Evolutionary conservation across 2,329 filamentous ascomycete genomes (phyloP), one percentile per base, ranked within the genome.

Genomic region (Verticillium nonalfalfae): DNA sequence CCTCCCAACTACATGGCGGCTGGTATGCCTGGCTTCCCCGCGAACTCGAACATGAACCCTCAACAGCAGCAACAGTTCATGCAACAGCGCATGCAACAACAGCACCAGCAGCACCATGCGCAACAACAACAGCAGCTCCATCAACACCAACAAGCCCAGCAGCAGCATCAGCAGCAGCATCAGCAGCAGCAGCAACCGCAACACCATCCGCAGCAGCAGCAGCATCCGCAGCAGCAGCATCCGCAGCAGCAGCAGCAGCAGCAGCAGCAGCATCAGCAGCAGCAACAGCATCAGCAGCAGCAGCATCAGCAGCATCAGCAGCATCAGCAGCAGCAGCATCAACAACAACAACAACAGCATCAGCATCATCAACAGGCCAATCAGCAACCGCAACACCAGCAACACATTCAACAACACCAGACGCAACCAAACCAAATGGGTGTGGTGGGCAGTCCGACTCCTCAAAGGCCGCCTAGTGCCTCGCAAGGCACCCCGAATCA

Each of bases 11-110:
- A 85, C 68, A 86, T 86, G 78, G 72, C 74, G 39, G 73, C 73
- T 63, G 74, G 78, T 63, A 84, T 85, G 78, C 75, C 79, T 52
- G 79, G 81, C 26, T 87, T 82, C 67, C 78, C 79, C 50, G 85
- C 87, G 80, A 83, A 81, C 62, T 75, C 81, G 15, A 78, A 77
- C 59, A 79, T 85, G 74, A 76, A 79, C 59, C 79, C 76, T 59
- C 79, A 81, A 60, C 76, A 77, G 61, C 74, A 74, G 56, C 64
- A 65, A 7, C 71, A 68, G 35, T 73, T 71, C 33, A 63, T 66
- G 57, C 57, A 59, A 13, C 63, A 65, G 9, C 68, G 64, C 2
- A 63, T 66, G 2, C 70, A 68, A 9, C 66, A 65, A 3, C 67
- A 67, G 1, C 66, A 62, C 3, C 63, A 61, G 9, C 64, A 66